Base-by-base conservation (phyloP, 2,329 filamentous ascomycete genomes). In the Cytospora leucostoma region DNA sequence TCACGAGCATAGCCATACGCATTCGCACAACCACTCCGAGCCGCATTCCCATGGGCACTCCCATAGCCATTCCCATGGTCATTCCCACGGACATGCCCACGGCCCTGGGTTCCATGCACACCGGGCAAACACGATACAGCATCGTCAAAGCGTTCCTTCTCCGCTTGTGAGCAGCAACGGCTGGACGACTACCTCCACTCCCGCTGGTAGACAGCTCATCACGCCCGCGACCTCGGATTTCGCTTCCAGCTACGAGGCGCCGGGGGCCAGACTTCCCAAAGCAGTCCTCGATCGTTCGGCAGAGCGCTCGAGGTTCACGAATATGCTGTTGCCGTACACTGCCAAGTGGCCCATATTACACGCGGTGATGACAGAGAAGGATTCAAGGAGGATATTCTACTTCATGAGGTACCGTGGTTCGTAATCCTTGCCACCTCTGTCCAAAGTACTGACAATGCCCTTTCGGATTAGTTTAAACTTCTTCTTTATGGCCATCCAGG, bases 341-440 rank as follows among this genome's bases (percentile, higher is more conserved):
- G 83, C 89, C 56, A 81, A 82, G 33, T 92, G 89, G 73, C 93
- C 94, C 0, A 82, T 98, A 38, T 71, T 97, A 19, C 88, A 97
- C 72, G 89, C 92, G 59, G 92, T 99, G 64, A 78, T 99, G 70
- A 86, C 88, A 15, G 94, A 98, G 72, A 93, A 92, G 71, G 94
- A 99, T 74, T 98, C 94, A 17, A 85, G 95, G 64, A 87, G 94
- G 52, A 98, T 99, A 67, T 96, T 97, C 69, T 99, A 99, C 76
- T 99, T 98, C 70, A 97, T 97, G 87, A 85, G 83, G 91, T 96
- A 80, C 72, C 88, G 74, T 21, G 1, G 8, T 10, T 47, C 15
- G 2, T 74, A 32, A 47, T 32, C 33, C 32, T 2, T 34, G 49
- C 13, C 8, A 50, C 54, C 61, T 21, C 7, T 21, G 17, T 6